Conservation (phyloP, 768 basidiomycete genomes). For the Russula ochroleuca region DNA sequence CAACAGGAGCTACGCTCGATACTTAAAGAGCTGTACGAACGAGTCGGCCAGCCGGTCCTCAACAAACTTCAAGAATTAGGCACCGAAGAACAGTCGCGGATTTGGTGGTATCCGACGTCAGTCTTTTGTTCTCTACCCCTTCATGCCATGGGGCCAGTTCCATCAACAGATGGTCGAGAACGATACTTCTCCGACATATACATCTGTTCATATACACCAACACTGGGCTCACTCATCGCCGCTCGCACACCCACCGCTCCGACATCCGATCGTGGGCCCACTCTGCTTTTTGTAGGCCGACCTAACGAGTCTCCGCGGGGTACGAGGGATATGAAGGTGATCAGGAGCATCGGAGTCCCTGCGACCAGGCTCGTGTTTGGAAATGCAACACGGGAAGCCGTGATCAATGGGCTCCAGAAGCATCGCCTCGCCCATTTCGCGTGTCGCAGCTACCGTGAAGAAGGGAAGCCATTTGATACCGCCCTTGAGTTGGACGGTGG, state of each 20-base stretch:
- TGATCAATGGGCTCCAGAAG: neutral
- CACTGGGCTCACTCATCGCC: constrained; percentile 5
- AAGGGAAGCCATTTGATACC: neutral
- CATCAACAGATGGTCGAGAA: neutral
- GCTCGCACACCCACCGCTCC: neutral
- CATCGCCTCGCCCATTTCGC: constrained; percentile 12
- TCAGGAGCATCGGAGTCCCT: neutral
- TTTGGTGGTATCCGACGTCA: constrained; percentile 20
- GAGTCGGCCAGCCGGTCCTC: constrained; percentile 14
- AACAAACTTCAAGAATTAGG: neutral
- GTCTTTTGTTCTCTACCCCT: constrained; percentile 17
- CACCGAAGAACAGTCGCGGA: neutral
- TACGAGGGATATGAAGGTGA: neutral
- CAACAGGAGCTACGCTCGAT: neutral
- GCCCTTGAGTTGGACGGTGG: neutral
- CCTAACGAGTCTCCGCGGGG: neutral
- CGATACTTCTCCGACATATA: constrained; percentile 13
- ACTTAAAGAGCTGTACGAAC: constrained; percentile 6
- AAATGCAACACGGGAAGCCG: neutral
- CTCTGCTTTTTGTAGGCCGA: constrained; percentile 10
- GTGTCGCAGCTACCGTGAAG: neutral
- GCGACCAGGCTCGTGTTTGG: neutral
- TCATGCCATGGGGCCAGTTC: constrained; percentile 21
- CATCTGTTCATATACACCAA: constrained; percentile 22
- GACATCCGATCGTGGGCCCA: neutral